These are phyloP conservation scores for Lachnellula subtilissima DNA, from an alignment of 2,329 filamentous ascomycete species.

Conservation along the genomic window DNA sequence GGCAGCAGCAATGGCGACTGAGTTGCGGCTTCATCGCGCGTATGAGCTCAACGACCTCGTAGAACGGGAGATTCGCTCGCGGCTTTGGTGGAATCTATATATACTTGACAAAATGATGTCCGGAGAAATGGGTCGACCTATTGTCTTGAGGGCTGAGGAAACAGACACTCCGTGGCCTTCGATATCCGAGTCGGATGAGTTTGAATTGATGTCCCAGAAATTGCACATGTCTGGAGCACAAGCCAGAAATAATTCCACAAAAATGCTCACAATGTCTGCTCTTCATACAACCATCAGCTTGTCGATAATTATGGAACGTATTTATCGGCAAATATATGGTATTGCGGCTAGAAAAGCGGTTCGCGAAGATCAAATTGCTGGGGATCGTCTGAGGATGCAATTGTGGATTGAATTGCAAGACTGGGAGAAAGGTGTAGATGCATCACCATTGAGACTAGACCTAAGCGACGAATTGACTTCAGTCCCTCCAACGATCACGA, in stretches of 20 bases:
- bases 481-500: constrained; percentile 27
- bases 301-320: constrained; percentile 21
- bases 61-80: constrained; percentile 24
- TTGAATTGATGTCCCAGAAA: constrained; percentile 26
- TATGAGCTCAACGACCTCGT: constrained; percentile 20
- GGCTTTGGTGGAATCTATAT: constrained; percentile 32
- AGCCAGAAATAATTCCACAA: constrained; percentile 16
- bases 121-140: constrained; percentile 26
- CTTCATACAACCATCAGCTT: constrained; percentile 26
- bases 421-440: constrained; percentile 26
- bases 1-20: constrained; percentile 28
- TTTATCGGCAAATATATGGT: constrained; percentile 27
- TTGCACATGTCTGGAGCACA: constrained; percentile 2
- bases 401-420: constrained; percentile 21
- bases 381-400: constrained; percentile 23
- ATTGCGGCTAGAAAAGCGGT: constrained; percentile 24
- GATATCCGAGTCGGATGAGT: constrained; percentile 28
- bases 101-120: constrained; percentile 31
- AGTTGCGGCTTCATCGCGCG: constrained; percentile 25
- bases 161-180: constrained; percentile 28
- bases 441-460: constrained; percentile 25
- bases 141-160: constrained; percentile 26
- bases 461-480: constrained; percentile 22
- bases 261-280: constrained; percentile 27
- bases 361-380: constrained; percentile 21